A percentile compares a stretch with the other conserved stretches of the same genome.
Conservation (phyloP, 495 filamentous ascomycete species). For the Evernia prunastri region DNA sequence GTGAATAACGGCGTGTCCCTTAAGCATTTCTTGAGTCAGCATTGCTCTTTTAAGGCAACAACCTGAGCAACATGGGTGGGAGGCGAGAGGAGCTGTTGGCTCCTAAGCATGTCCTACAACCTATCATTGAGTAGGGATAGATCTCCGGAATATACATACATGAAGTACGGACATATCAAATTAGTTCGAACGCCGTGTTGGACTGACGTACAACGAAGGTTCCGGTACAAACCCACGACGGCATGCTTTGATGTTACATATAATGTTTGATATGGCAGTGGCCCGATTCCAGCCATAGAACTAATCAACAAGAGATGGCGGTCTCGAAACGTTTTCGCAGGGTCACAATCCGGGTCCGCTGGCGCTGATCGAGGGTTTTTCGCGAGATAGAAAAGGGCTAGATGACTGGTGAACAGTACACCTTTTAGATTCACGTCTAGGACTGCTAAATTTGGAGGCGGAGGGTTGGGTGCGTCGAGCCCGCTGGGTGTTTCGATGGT, state of each 20-base stretch:
- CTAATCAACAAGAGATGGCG: slow-evolving; percentile 28
- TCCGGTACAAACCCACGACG: slow-evolving; percentile 56
- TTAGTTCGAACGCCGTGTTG: slow-evolving; percentile 51
- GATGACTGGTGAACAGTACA: slow-evolving; percentile 56
- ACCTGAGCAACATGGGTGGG: neutral
- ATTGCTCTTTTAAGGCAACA: neutral
- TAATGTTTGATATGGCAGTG: slow-evolving; percentile 33
- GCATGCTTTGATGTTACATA: slow-evolving; percentile 60
- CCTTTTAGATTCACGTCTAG: slow-evolving; percentile 57
- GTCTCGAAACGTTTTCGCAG: slow-evolving; percentile 22
- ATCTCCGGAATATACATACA: slow-evolving; percentile 23
- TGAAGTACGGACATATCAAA: slow-evolving; percentile 58
- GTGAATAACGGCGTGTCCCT: slow-evolving; percentile 51
- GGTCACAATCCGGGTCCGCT: slow-evolving; percentile 20
- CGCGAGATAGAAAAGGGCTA: slow-evolving; percentile 44
- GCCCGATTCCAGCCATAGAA: slow-evolving; percentile 27
- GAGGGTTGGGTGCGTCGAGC: slow-evolving; percentile 39
- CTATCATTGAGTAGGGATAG: neutral
- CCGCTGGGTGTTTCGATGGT: slow-evolving; percentile 22
- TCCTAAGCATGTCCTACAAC: neutral
- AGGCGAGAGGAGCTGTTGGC: neutral
- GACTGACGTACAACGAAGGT: slow-evolving; percentile 43
- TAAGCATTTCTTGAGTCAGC: neutral
- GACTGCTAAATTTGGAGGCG: slow-evolving; percentile 47
- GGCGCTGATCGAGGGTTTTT: slow-evolving; percentile 27